These are phyloP conservation scores for Hericium rajendrae DNA, from an alignment of 768 basidiomycete genomes.

Conservation along the genomic window DNA sequence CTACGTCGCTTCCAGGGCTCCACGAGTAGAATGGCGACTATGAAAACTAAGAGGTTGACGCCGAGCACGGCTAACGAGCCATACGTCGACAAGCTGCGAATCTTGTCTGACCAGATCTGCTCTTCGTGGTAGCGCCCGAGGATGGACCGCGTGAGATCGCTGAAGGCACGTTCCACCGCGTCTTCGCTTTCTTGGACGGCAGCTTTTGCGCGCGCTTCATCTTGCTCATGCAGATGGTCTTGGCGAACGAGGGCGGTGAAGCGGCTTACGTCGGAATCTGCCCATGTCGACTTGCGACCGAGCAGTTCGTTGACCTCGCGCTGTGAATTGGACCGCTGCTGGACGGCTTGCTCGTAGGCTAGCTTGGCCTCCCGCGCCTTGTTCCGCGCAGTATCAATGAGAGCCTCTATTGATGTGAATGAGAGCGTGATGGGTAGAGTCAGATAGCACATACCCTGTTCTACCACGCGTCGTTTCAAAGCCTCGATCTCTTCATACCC, in stretches of 20 bases:
- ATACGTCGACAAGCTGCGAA: constrained; percentile 90
- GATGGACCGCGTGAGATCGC: constrained; percentile 79
- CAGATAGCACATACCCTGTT: constrained; percentile 54
- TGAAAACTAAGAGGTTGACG: constrained; percentile 84
- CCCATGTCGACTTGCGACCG: constrained; percentile 91
- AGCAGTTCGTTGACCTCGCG: constrained; percentile 93
- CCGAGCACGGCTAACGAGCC: constrained; percentile 79
- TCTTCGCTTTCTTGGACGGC: constrained; percentile 63
- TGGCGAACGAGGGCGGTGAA: constrained; percentile 87
- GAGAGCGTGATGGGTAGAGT: background rate
- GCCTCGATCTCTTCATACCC: constrained; percentile 89
- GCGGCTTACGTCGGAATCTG: constrained; percentile 72
- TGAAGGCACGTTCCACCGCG: constrained; percentile 80
- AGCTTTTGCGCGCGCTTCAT: constrained; percentile 61
- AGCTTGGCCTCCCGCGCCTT: constrained; percentile 65
- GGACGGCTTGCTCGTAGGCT: constrained; percentile 71
- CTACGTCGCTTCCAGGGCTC: constrained; percentile 94
- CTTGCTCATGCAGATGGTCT: constrained; percentile 82
- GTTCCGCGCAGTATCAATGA: constrained; percentile 56
- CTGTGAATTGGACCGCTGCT: constrained; percentile 74
- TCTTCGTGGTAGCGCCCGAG: constrained; percentile 95
- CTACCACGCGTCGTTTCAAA: constrained; percentile 66
- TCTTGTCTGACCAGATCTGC: constrained; percentile 99
- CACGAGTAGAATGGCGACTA: constrained; percentile 81
- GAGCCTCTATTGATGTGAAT: constrained; percentile 45